A percentile compares a stretch with the other conserved stretches of the same genome.
phyloP scores from a whole-genome alignment of 768 basidiomycete species.

The Panaeolus papilionaceus region DNA sequence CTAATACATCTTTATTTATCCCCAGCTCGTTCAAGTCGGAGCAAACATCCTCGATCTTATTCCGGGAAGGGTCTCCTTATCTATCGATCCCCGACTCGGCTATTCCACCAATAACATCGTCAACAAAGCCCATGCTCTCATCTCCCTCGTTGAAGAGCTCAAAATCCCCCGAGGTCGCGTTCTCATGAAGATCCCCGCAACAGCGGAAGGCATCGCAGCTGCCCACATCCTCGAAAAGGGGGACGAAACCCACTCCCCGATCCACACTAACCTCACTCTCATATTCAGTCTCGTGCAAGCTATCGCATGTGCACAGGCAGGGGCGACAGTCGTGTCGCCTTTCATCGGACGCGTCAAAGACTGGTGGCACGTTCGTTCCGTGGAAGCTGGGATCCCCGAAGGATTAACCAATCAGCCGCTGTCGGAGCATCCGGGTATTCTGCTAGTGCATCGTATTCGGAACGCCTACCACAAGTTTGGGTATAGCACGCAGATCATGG shows the following conservation, averaged over 20 bases:
- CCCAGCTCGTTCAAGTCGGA: slow-evolving; percentile 40
- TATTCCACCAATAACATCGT: slow-evolving; percentile 35
- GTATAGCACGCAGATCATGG: slow-evolving; percentile 38
- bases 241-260: slow-evolving; percentile 15
- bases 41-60: slow-evolving; percentile 38
- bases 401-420: slow-evolving; percentile 26
- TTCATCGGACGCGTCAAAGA: slow-evolving; percentile 48
- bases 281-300: slow-evolving; percentile 43
- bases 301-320: slow-evolving; percentile 43
- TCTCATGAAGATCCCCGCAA: slow-evolving; percentile 44
- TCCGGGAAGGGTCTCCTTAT: slow-evolving; percentile 42
- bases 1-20: background rate
- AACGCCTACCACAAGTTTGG: slow-evolving; percentile 32
- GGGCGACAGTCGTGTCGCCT: slow-evolving; percentile 40
- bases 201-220: slow-evolving; percentile 40
- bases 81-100: slow-evolving; percentile 42
- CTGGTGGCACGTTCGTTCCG: slow-evolving; percentile 37
- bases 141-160: slow-evolving; percentile 36
- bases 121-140: slow-evolving; percentile 33
- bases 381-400: slow-evolving; percentile 19
- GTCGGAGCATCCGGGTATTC: slow-evolving; percentile 38
- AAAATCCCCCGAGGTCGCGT: slow-evolving; percentile 35
- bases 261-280: slow-evolving; percentile 45
- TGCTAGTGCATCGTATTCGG: slow-evolving; percentile 37
- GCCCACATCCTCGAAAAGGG: slow-evolving; percentile 35